Conservation (phyloP, 1,139 yeast species). For the Casaregolazyma lundiana region DNA sequence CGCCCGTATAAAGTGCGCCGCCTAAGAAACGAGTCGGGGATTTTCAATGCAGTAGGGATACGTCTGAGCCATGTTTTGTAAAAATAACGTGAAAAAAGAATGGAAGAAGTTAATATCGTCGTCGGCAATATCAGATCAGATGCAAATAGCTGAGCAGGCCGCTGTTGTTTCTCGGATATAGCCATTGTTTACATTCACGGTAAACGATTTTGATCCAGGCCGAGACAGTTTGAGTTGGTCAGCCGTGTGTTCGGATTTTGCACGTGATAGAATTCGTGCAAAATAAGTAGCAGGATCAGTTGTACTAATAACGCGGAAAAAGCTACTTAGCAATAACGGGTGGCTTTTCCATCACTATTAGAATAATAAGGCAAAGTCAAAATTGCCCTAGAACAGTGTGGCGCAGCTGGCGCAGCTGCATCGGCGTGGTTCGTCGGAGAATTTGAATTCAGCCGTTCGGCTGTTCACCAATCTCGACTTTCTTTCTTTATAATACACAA, state of each 20-base stretch:
- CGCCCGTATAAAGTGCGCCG: slow-evolving; percentile 59
- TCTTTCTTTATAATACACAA: not conserved
- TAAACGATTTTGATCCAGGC: not conserved
- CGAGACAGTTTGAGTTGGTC: not conserved
- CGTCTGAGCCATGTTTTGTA: slow-evolving; percentile 31
- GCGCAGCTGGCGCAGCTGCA: too few relatives aligned
- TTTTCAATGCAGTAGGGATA: slow-evolving; percentile 27
- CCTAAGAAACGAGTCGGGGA: slow-evolving; percentile 33
- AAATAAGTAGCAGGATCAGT: too few relatives aligned
- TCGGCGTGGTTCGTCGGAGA: too few relatives aligned
- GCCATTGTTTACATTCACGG: slow-evolving; percentile 4
- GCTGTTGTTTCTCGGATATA: not conserved
- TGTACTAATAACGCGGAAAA: too few relatives aligned
- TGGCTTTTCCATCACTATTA: too few relatives aligned
- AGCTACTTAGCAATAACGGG: too few relatives aligned
- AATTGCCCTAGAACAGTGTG: too few relatives aligned
- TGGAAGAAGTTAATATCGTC: slow-evolving; percentile 22
- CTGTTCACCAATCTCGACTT: too few relatives aligned
- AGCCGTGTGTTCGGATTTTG: not conserved
- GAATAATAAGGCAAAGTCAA: too few relatives aligned
- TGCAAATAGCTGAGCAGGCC: slow-evolving; percentile 12
- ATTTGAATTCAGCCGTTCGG: too few relatives aligned
- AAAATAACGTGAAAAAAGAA: slow-evolving; percentile 26
- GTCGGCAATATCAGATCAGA: slow-evolving; percentile 24
- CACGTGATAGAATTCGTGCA: too few relatives aligned